These are phyloP conservation scores for Hypoxylon fragiforme DNA, from an alignment of 495 filamentous ascomycete species.

Conservation along the genomic window DNA sequence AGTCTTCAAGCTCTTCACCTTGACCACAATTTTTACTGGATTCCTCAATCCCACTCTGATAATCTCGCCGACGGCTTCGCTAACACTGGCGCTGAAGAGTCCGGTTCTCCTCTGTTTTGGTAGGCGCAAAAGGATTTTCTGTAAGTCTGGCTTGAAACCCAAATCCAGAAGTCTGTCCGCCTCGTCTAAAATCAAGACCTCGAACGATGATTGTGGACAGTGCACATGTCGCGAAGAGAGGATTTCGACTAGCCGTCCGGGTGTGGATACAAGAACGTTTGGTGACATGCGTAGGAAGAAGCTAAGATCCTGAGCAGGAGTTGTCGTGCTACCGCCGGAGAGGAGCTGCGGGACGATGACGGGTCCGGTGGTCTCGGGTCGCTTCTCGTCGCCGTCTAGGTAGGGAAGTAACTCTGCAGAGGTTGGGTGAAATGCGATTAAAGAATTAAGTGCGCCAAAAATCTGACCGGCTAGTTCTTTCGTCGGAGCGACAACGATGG, in stretches of 20 bases:
- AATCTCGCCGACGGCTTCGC: constrained; percentile 87
- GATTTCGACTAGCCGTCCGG: constrained; percentile 84
- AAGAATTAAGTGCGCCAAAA: constrained; percentile 72
- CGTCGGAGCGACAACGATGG: constrained; percentile 90
- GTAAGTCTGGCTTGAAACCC: constrained; percentile 91
- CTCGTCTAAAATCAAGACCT: constrained; percentile 90
- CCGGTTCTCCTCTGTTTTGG: constrained; percentile 95
- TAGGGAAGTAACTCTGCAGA: constrained; percentile 65
- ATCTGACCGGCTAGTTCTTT: constrained; percentile 92
- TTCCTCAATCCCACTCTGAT: constrained; percentile 91
- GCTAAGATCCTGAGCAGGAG: constrained; percentile 82
- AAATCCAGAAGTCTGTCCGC: constrained; percentile 90
- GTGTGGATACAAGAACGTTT: constrained; percentile 85
- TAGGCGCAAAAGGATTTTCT: constrained; percentile 77
- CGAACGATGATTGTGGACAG: constrained; percentile 83
- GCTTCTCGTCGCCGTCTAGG: constrained; percentile 54
- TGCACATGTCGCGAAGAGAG: constrained; percentile 90
- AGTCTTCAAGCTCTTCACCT: constrained; percentile 66
- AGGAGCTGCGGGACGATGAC: constrained; percentile 84
- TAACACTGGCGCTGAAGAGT: constrained; percentile 89
- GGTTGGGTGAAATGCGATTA: constrained; percentile 79
- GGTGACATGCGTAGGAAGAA: constrained; percentile 77
- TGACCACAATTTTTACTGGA: constrained; percentile 89
- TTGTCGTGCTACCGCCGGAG: constrained; percentile 73
- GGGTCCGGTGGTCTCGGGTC: constrained; percentile 51